Evolutionary conservation across 1,284 basidiomycete species (phyloP).

Genomic region (Apiotrichum porosum): DNA sequence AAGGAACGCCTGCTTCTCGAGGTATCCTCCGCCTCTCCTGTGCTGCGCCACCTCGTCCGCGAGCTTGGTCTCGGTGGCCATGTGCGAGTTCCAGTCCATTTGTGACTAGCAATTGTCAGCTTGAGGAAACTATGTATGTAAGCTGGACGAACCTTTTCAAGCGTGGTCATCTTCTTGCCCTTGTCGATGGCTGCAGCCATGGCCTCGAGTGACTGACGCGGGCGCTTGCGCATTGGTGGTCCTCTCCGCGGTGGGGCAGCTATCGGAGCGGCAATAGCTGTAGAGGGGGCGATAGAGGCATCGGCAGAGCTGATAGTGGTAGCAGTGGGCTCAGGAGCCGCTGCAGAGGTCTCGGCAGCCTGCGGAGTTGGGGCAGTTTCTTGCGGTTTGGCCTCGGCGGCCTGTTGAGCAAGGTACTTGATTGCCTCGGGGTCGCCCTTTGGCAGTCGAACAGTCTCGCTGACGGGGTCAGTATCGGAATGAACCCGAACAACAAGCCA

Average conservation of each 20-base stretch:
- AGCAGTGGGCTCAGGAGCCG: too few species aligned
- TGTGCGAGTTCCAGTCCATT: slow-evolving; percentile 46
- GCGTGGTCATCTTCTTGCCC: slow-evolving; percentile 48
- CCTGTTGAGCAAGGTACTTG: slow-evolving; percentile 20
- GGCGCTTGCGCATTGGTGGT: slow-evolving; percentile 31
- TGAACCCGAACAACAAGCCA: not conserved
- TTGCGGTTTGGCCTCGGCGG: not conserved
- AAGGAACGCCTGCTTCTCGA: slow-evolving; percentile 45
- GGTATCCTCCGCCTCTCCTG: slow-evolving; percentile 37
- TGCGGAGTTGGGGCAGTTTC: too few species aligned
- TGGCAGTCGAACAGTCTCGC: slow-evolving; percentile 37
- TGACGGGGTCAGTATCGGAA: slow-evolving; percentile 8
- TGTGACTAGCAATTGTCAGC: slow-evolving; percentile 34
- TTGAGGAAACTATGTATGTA: too few species aligned
- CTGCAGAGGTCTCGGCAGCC: too few species aligned
- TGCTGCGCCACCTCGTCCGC: slow-evolving; percentile 41
- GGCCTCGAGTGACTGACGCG: slow-evolving; percentile 43
- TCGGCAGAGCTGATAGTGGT: too few species aligned
- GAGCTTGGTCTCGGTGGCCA: slow-evolving; percentile 20
- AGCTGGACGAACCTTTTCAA: slow-evolving; percentile 45
- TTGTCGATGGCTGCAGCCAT: slow-evolving; percentile 42
- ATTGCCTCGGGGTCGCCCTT: slow-evolving; percentile 39
- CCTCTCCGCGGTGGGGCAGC: slow-evolving; percentile 6
- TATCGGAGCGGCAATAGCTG: slow-evolving; percentile 3
- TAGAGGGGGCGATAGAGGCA: slow-evolving; percentile 1